Evolutionary conservation across 805 yeast species (phyloP).

Genomic region (Candida vartiovaarae): DNA sequence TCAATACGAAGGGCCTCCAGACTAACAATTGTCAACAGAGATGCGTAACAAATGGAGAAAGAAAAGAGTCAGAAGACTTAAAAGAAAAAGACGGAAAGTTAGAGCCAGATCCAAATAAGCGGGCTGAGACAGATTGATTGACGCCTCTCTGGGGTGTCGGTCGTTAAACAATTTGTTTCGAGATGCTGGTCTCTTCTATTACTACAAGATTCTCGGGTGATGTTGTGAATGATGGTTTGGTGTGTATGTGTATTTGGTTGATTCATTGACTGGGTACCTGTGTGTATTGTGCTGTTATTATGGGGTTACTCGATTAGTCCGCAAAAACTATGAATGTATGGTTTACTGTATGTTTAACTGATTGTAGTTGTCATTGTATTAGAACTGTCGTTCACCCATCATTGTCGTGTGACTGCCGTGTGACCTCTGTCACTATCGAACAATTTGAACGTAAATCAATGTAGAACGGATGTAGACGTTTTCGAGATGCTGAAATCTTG

Average conservation of each 20-base stretch:
- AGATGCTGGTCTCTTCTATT: slow-evolving; percentile 1
- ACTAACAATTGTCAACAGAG: slow-evolving; percentile 24
- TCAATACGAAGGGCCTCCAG: neutral
- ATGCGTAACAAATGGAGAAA: slow-evolving; percentile 99
- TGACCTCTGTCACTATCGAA: too few relatives aligned
- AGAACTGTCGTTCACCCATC: too few relatives aligned
- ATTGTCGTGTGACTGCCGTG: too few relatives aligned
- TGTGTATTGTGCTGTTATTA: neutral
- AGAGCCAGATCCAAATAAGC: slow-evolving; percentile 99
- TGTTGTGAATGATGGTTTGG: neutral
- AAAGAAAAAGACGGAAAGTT: slow-evolving; percentile 99
- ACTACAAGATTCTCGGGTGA: neutral
- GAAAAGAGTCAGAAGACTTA: slow-evolving; percentile 99
- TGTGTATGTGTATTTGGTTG: neutral
- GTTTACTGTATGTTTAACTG: slow-evolving; percentile 11
- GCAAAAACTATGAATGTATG: slow-evolving; percentile 14
- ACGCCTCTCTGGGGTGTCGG: neutral
- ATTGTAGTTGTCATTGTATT: neutral
- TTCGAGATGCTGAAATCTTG: too few relatives aligned
- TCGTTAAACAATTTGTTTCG: neutral
- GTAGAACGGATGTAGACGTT: too few relatives aligned
- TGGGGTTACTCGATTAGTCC: slow-evolving; percentile 5
- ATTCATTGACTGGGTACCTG: neutral
- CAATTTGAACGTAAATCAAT: too few relatives aligned
- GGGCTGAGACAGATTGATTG: slow-evolving; percentile 26